Evolutionary conservation across 2,329 filamentous ascomycete species (phyloP), one percentile per base, ranked within the genome.

Genomic region (Curvularia sp.): DNA sequence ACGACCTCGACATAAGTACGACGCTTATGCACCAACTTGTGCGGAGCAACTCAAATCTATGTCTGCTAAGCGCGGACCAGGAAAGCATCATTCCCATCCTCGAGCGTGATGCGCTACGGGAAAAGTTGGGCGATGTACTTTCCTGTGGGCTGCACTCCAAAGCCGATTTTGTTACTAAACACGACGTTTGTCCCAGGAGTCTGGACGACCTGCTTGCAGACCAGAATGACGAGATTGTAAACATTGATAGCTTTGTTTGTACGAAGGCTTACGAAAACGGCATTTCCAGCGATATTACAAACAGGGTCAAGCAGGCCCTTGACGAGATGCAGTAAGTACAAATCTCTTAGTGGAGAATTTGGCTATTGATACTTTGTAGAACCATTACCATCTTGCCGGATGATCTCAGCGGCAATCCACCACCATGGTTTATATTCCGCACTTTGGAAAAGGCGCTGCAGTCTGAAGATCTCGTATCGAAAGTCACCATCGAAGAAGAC

Each of bases 21-120:
- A 53, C 63, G 5, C 54, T 65, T 28, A 53, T 74, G 6, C 58
- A 65, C 30, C 57, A 62, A 18, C 59, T 74, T 6, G 67, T 66
- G n/a, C 60, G 61, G 13, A 59, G 55, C 18, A 58, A 53, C 32
- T 56, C 64, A 15, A 32, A 52, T 15, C 45, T 70, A 13, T 66
- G 68, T 21, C 51, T 77, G 18, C 55, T 74, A 15, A 74, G 69
- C 53, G 53, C 55, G 30, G 62, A 74, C 21, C 51, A 61, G 3
- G 52, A 56, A n/a, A 56, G 59, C n/a, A 61, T 75, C 30, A 53
- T 77, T 46, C 42, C 72, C 5, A 65, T 66, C n/a, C 13, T 55
- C 1, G 60, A 74, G 39, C 60, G 68, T 45, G 63, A 72, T 42
- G 45, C 49, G 1, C 55, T 74, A 21, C 41, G 51, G 6, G 30